Percentiles rank a stretch among this genome's conserved stretches.
Conservation (phyloP, 176 grass and related monocot species). For the Tillandsia fasciculata region DNA sequence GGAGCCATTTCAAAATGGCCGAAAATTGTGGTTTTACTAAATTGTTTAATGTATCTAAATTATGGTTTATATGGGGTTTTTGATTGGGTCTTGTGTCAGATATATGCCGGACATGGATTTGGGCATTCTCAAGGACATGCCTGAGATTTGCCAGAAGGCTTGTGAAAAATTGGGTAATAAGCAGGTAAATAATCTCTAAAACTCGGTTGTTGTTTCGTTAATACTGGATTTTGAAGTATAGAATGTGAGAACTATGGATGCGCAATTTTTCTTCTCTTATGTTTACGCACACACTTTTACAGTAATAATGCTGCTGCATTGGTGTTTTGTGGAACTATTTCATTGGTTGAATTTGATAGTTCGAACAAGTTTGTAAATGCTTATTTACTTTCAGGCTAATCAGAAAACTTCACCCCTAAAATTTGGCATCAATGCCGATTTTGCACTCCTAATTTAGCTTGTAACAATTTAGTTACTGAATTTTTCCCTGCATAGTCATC, state of each 20-base stretch:
- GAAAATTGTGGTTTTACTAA: background rate
- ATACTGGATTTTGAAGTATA: slow-evolving; percentile 5
- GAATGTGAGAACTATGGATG: background rate
- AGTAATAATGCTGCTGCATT: too few species aligned
- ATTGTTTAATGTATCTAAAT: background rate
- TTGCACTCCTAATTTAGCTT: too few species aligned
- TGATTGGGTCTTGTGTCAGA: slow-evolving; percentile 19
- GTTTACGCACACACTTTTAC: background rate
- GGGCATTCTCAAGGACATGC: slow-evolving; percentile 72
- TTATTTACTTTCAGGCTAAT: too few species aligned
- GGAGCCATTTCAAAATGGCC: too few species aligned
- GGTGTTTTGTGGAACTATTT: too few species aligned
- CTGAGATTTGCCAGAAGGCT: slow-evolving; percentile 48
- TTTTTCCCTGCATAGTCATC: too few species aligned
- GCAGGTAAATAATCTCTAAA: slow-evolving; percentile 30
- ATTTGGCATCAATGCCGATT: too few species aligned
- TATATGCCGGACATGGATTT: slow-evolving; percentile 54
- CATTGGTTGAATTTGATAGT: too few species aligned
- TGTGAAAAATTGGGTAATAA: slow-evolving; percentile 46
- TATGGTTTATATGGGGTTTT: slow-evolving; percentile 13
- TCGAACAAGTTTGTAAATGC: too few species aligned
- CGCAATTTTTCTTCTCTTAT: background rate
- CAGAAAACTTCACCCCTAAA: too few species aligned
- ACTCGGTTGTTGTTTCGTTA: too few species aligned
- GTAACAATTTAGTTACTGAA: too few species aligned